Evolutionary conservation across 306 rosid species (phyloP).

Genomic region (Cajanus cajan): DNA sequence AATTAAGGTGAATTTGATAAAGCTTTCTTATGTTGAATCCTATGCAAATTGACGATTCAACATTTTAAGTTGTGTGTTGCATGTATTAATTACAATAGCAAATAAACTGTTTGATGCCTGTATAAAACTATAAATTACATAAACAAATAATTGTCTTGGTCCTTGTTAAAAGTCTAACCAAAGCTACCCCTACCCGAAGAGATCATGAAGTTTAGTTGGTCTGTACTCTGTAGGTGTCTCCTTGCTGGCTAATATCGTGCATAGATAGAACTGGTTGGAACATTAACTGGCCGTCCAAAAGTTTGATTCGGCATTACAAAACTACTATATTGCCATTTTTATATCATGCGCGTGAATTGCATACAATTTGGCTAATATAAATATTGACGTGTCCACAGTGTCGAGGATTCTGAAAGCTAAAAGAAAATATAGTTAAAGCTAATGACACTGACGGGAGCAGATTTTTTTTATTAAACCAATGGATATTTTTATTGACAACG

Average conservation of each 20-base stretch:
- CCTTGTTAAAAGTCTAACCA: slow-evolving; percentile 14
- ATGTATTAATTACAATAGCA: not conserved
- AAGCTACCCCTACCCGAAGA: not conserved
- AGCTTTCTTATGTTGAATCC: not conserved
- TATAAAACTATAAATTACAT: not conserved
- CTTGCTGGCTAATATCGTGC: slow-evolving; percentile 37
- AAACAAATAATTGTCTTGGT: not conserved
- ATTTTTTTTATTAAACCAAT: slow-evolving; percentile 17
- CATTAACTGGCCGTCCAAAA: slow-evolving; percentile 39
- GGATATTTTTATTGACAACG: slow-evolving; percentile 10
- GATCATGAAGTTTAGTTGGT: slow-evolving; percentile 30
- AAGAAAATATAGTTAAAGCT: not conserved
- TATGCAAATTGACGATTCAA: not conserved
- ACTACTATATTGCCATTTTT: slow-evolving; percentile 4
- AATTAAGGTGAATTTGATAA: slow-evolving; percentile 22
- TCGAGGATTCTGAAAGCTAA: slow-evolving; percentile 1
- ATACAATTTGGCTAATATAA: not conserved
- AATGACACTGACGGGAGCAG: not conserved
- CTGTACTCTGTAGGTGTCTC: slow-evolving; percentile 24
- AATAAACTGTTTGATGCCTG: slow-evolving; percentile 14
- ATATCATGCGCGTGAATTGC: slow-evolving; percentile 30
- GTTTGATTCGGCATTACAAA: slow-evolving; percentile 10
- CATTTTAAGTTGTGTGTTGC: slow-evolving; percentile 17
- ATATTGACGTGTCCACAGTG: slow-evolving; percentile 13
- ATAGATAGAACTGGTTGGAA: not conserved